Evolutionary conservation across 2,329 filamentous ascomycete genomes (phyloP), one percentile per base, ranked within the genome.

Genomic region (Trichophyton benhamiae): DNA sequence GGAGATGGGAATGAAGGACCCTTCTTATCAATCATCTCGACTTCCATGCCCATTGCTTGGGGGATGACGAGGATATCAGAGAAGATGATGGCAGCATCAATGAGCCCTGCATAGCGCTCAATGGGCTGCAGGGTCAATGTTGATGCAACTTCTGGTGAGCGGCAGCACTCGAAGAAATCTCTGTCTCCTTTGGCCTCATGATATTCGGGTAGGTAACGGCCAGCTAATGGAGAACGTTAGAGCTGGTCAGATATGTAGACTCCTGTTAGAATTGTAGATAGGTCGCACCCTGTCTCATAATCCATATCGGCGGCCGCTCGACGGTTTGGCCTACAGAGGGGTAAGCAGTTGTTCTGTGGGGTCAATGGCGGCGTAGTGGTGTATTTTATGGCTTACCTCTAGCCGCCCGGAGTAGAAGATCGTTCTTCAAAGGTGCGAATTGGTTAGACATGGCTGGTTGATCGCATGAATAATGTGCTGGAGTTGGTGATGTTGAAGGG

Each of bases 111-210:
- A 72, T 86, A 99, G 60, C 94, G 90, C 68, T 96, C 91, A 69
- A 99, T 86, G 60, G 94, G 94, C 76, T 99, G 94, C 30, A 99
- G 83, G 4, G 94, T 99, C 68, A 99, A 79, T 44, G 88, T 95
- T 36, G 91, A 96, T 58, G 94, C 90, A 65, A 97, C 86, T 74
- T 97, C 91, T 61, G 94, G 90, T 70, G 86, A 84, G 61, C 94
- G 91, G 75, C 94, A 99, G 82, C 92, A 96, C 77, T 91, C 90
- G 79, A 99, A 99, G 78, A 99, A 99, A 78, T 99, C 94, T 66
- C 87, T 84, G 60, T 77, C 82, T 67, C 87, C 92, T 78, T 99
- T 99, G 63, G 88, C 92, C 78, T 95, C 83, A 74, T 99, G 94
- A 75, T 99, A 99, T 76, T 99, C 94, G 65, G 92, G 94, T 22